Percentiles rank a stretch among this genome's conserved stretches.
phyloP scores from a whole-genome alignment of 768 basidiomycete genomes.

The Lyophyllum shimeji region DNA sequence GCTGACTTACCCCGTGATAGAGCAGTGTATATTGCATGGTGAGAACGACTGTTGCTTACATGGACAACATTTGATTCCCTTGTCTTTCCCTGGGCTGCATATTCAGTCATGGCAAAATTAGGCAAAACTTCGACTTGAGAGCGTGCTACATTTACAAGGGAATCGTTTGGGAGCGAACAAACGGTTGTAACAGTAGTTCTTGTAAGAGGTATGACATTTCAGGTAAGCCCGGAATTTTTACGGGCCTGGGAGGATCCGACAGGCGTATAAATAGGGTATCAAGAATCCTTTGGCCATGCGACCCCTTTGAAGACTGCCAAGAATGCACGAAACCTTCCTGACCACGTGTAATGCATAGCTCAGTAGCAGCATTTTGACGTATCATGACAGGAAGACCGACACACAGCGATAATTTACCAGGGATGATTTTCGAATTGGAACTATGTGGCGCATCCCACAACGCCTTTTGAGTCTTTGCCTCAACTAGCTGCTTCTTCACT shows the following conservation, averaged over 20 bases:
- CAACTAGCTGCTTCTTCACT: not conserved
- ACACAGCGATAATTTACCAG: conserved; percentile 20
- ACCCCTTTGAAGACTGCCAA: conserved; percentile 16
- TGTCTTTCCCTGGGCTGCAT: conserved; percentile 28
- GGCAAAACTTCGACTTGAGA: conserved; percentile 23
- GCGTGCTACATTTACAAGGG: conserved; percentile 6
- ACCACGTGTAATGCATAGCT: conserved; percentile 31
- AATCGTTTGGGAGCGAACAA: conserved; percentile 18
- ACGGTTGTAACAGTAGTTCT: not conserved
- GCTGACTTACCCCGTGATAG: conserved; percentile 28
- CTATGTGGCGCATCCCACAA: conserved; percentile 1
- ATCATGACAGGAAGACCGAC: conserved; percentile 24
- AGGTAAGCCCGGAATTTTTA: conserved; percentile 5
- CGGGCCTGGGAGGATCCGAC: not conserved
- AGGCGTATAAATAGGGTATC: conserved; percentile 7
- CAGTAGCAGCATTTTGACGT: conserved; percentile 29
- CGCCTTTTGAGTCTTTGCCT: not conserved
- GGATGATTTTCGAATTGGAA: conserved; percentile 3
- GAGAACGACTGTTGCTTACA: conserved; percentile 17
- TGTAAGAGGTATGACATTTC: conserved; percentile 15
- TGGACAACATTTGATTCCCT: conserved; percentile 28
- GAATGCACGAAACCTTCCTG: conserved; percentile 28
- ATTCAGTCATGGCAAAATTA: conserved; percentile 27
- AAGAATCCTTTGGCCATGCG: not conserved
- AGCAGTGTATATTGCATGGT: conserved; percentile 28